phyloP scores from a whole-genome alignment of 2,329 filamentous ascomycete genomes.

The Fusarium clavum region DNA sequence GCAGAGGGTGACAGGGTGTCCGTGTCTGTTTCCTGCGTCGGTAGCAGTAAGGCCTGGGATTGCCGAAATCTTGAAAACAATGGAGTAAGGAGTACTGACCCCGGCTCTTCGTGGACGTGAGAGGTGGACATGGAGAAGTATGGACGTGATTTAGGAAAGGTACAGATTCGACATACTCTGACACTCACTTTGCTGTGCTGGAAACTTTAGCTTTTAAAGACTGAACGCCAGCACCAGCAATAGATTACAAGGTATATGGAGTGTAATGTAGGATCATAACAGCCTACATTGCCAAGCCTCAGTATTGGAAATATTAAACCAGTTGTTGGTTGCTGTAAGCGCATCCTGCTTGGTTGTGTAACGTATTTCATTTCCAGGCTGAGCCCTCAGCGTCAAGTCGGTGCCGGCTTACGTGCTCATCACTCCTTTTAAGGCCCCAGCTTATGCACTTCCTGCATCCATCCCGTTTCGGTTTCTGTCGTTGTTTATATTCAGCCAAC shows the following conservation, averaged over 20 bases:
- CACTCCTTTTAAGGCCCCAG: fast-evolving
- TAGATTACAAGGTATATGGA: fast-evolving
- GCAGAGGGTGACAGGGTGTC: fast-evolving
- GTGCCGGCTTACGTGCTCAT: too few relatives aligned
- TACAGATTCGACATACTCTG: fast-evolving
- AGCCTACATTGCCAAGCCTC: too few relatives aligned
- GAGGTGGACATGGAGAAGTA: too few relatives aligned
- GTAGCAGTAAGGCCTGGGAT: too few relatives aligned
- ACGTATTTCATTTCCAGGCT: too few relatives aligned
- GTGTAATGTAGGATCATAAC: fast-evolving
- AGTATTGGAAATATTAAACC: fast-evolving
- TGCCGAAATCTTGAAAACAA: too few relatives aligned
- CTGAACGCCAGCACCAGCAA: fast-evolving
- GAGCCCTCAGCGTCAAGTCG: too few relatives aligned
- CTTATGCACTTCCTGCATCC: neutral
- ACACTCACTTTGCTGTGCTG: too few relatives aligned
- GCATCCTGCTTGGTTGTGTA: too few relatives aligned
- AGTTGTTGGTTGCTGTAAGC: fast-evolving
- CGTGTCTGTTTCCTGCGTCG: fast-evolving
- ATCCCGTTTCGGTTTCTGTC: fast-evolving
- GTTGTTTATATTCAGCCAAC: neutral
- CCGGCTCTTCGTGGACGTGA: fast-evolving
- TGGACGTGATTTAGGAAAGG: fast-evolving
- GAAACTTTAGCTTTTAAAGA: too few relatives aligned
- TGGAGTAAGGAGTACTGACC: too few relatives aligned